These are phyloP conservation scores for Suillus placidus DNA, from an alignment of 768 basidiomycete genomes.

Conservation along the genomic window DNA sequence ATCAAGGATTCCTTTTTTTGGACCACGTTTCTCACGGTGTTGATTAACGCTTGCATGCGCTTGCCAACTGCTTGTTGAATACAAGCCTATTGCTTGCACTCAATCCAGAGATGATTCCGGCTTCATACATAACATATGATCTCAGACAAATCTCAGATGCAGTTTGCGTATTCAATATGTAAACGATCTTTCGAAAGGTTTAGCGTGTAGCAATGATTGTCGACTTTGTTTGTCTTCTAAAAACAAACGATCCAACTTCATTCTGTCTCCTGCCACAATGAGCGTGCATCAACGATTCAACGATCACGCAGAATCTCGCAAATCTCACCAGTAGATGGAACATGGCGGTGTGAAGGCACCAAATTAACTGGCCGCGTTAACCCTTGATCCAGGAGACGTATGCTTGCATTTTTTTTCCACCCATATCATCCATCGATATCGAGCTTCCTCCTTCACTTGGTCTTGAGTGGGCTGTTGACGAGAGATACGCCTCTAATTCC, in stretches of 20 bases:
- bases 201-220: not conserved
- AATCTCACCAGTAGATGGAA: not conserved
- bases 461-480: not conserved
- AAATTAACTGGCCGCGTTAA: not conserved
- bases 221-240: not conserved
- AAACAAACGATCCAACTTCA: not conserved
- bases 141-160: conserved; percentile 1
- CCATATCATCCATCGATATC: not conserved
- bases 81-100: not conserved
- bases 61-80: not conserved
- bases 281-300: not conserved
- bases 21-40: not conserved
- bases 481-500: not conserved
- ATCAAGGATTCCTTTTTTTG: conserved; percentile 1
- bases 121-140: not conserved
- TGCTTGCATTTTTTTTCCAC: not conserved
- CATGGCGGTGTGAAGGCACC: not conserved
- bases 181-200: not conserved
- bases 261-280: not conserved
- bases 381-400: not conserved
- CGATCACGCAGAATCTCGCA: not conserved
- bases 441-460: not conserved
- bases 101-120: not conserved
- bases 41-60: not conserved
- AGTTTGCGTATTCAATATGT: not conserved